Evolutionary conservation across 2,329 filamentous ascomycete genomes (phyloP).

Genomic region (Fusarium sp.): DNA sequence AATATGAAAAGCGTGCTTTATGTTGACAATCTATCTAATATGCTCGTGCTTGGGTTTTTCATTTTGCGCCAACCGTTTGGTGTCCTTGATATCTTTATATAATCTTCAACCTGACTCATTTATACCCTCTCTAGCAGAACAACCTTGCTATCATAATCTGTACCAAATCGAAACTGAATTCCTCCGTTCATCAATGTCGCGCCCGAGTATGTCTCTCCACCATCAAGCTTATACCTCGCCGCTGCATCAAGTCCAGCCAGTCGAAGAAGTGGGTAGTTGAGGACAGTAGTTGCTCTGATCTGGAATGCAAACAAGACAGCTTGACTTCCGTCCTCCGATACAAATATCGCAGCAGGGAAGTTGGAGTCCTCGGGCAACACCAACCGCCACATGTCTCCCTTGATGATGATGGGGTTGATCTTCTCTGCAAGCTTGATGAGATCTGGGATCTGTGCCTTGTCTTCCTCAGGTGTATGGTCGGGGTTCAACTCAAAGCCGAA

Average conservation of each 20-base stretch:
- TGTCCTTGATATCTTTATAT: background rate
- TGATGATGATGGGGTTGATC: constrained; percentile 66
- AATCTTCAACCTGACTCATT: rapidly evolving
- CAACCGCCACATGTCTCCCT: constrained; percentile 67
- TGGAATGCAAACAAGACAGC: constrained; percentile 70
- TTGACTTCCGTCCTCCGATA: constrained; percentile 57
- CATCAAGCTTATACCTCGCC: constrained; percentile 62
- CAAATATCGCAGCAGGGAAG: constrained; percentile 68
- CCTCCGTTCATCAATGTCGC: constrained; percentile 70
- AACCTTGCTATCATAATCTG: constrained; percentile 65
- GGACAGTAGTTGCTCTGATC: constrained; percentile 56
- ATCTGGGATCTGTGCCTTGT: constrained; percentile 60
- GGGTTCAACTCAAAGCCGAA: constrained; percentile 72
- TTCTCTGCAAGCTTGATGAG: constrained; percentile 63
- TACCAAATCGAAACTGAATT: constrained; percentile 59
- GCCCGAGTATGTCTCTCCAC: constrained; percentile 61
- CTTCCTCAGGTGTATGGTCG: constrained; percentile 56
- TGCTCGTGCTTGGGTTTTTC: background rate
- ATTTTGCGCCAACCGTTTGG: rapidly evolving
- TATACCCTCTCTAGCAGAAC: constrained; percentile 59
- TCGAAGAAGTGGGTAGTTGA: constrained; percentile 62
- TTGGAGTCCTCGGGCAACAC: constrained; percentile 65
- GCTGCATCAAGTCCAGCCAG: constrained; percentile 64
- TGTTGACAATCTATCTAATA: background rate
- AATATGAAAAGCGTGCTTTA: background rate